A percentile compares a stretch with the other conserved stretches of the same genome.
phyloP scores from a whole-genome alignment of 1,139 yeast species.

The Spencermartinsiella ligniputridi region DNA sequence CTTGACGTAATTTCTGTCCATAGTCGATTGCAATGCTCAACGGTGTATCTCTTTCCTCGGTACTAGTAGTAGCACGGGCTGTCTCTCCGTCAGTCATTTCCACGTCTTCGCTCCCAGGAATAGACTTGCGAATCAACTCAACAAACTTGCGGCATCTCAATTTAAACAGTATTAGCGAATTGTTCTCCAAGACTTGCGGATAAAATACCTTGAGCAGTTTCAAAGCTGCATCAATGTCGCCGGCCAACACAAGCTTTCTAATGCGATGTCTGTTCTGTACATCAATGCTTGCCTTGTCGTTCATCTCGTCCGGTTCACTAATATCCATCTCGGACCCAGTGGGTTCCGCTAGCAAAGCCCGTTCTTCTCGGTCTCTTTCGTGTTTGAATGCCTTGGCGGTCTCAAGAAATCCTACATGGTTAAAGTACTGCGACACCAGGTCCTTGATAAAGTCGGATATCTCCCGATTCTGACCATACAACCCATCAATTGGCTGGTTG shows the following conservation, averaged over 20 bases:
- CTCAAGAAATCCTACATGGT: constrained; percentile 68
- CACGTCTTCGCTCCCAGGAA: constrained; percentile 9
- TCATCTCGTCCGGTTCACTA: constrained; percentile 19
- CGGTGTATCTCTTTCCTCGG: constrained; percentile 9
- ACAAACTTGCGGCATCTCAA: constrained; percentile 50
- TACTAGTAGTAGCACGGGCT: constrained; percentile 1
- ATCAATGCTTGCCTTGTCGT: constrained; percentile 31
- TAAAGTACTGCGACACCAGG: constrained; percentile 63
- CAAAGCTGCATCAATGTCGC: constrained; percentile 48
- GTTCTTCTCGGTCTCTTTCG: constrained; percentile 26
- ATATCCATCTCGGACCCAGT: constrained; percentile 9
- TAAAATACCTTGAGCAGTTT: constrained; percentile 42
- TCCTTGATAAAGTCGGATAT: constrained; percentile 42
- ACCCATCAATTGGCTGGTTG: constrained; percentile 8
- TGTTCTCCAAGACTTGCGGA: constrained; percentile 42
- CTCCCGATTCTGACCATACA: constrained; percentile 7
- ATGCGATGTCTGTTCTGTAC: constrained; percentile 50
- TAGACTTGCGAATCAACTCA: constrained; percentile 33
- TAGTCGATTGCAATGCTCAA: constrained; percentile 35
- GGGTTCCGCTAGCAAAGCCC: constrained; percentile 5
- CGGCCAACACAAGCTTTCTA: constrained; percentile 42
- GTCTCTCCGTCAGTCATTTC: constrained; percentile 11
- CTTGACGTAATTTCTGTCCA: constrained; percentile 45
- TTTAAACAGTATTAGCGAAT: constrained; percentile 48
- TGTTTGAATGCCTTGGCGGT: constrained; percentile 59